These are phyloP conservation scores for Penicillium glabrum DNA, from an alignment of 2,329 filamentous ascomycete species.

Conservation along the genomic window DNA sequence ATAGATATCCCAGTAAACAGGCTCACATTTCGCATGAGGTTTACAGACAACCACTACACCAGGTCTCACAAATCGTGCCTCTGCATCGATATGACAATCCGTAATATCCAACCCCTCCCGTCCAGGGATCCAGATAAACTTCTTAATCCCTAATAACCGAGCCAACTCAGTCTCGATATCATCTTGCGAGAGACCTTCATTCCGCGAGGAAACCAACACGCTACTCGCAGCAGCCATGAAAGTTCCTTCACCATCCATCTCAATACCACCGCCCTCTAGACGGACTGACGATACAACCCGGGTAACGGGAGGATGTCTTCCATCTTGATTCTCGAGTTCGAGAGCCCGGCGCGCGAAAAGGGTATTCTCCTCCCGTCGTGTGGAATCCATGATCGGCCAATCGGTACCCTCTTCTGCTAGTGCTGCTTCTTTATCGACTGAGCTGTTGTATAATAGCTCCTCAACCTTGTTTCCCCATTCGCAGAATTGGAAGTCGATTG, in stretches of 20 bases:
- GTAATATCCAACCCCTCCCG: conserved; percentile 32
- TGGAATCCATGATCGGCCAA: conserved; percentile 18
- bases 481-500: conserved; percentile 24
- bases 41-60: conserved; percentile 28
- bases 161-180: conserved; percentile 28
- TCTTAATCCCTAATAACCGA: conserved; percentile 27
- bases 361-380: conserved; percentile 14
- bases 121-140: conserved; percentile 36
- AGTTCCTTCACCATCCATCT: conserved; percentile 36
- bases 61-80: conserved; percentile 27
- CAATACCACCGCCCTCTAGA: conserved; percentile 35
- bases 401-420: conserved; percentile 1
- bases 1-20: conserved; percentile 25
- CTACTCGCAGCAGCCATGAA: conserved; percentile 35
- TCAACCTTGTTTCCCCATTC: conserved; percentile 23
- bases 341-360: conserved; percentile 16
- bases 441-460: conserved; percentile 16
- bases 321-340: conserved; percentile 13
- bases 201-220: conserved; percentile 31
- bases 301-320: not conserved
- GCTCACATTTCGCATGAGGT: conserved; percentile 19
- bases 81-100: conserved; percentile 34
- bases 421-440: conserved; percentile 7
- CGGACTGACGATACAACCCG: conserved; percentile 21
- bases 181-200: conserved; percentile 21